Base-by-base conservation (phyloP, 2,329 filamentous ascomycete species). In the Diaporthe citri region DNA sequence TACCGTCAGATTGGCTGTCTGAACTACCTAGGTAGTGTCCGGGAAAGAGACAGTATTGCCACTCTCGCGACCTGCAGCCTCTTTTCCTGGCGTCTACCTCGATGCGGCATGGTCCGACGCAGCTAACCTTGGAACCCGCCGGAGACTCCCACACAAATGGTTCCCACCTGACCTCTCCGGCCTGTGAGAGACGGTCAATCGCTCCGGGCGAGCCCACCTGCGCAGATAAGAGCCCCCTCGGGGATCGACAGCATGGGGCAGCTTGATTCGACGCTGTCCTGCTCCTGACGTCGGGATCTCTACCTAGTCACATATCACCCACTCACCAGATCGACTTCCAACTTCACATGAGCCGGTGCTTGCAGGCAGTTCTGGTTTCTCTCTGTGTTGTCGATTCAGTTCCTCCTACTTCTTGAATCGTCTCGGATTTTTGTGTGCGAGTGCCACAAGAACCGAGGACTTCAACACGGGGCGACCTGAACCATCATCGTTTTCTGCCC, bases 41-140 rank as follows among this genome's bases (percentile, higher is more conserved):
- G 43, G 31, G 62, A 67, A 48, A 25, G 31, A 20, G n/a, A 66
- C n/a, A 46, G 15, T 7, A 34, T 67, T 52, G 46, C 46, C 64
- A 67, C 46, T 67, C 64, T 67, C 46, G 64, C 64, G 34, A n/a
- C 64, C 43, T 67, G 64, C 64, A 67, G 46, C 64, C 46, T 52
- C 31, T 46, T 52, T 8, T 3, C 13, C 22, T 52, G 22, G 64
- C 60, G 60, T 67, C 43, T 67, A 36, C 64, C 64, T 52, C 64
- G 46, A 67, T 39, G n/a, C 34, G 64, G 64, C 31, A 41, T 52
- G 46, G 64, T 34, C 48, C 3, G 34, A 55, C 51, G 64, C 64
- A 67, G 46, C 64, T 13, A 67, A 39, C 28, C 62, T 51, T 67
- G 43, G 62, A 36, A 67, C 13, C 43, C 64, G 64, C 64, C 31